These are phyloP conservation scores for Caryopteris hybrid DNA, from an alignment of 305 asterid species.

Conservation along the genomic window DNA sequence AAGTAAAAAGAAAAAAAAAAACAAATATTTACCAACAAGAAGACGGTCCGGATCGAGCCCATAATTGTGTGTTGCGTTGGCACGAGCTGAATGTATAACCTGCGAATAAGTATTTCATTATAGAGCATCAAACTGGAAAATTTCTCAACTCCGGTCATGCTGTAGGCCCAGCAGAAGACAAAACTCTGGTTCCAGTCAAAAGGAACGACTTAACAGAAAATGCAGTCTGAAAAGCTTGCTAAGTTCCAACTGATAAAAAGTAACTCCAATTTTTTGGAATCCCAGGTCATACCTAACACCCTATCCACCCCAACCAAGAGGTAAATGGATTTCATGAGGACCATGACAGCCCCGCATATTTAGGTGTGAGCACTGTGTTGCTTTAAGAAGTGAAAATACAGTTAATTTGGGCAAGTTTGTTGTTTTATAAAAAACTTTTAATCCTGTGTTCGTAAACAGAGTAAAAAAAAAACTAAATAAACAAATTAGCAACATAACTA, in stretches of 20 bases:
- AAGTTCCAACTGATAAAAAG: too few species aligned
- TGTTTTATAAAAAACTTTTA: not conserved
- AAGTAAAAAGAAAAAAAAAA: too few species aligned
- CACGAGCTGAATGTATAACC: conserved; percentile 98
- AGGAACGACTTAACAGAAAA: not conserved
- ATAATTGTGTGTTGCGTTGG: conserved; percentile 85
- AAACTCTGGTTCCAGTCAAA: not conserved
- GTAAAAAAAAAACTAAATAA: not conserved
- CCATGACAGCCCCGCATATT: too few species aligned
- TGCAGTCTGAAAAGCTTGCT: not conserved
- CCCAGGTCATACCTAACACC: not conserved
- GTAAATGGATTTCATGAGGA: not conserved
- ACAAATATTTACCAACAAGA: conserved; percentile 64
- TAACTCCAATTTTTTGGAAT: too few species aligned
- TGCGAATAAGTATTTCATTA: conserved; percentile 23
- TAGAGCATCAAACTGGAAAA: not conserved
- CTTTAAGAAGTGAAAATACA: not conserved
- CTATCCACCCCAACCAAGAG: not conserved
- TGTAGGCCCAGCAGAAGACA: not conserved
- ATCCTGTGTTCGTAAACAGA: not conserved
- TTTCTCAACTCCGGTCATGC: not conserved
- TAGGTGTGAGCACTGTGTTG: too few species aligned
- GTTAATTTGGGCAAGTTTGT: not conserved
- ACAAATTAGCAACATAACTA: not conserved
- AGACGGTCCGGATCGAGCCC: conserved; percentile 84